Percentiles rank a stretch among this genome's conserved stretches.
Conservation (phyloP, 2,329 filamentous ascomycete species). For the Fusarium denticulatum region DNA sequence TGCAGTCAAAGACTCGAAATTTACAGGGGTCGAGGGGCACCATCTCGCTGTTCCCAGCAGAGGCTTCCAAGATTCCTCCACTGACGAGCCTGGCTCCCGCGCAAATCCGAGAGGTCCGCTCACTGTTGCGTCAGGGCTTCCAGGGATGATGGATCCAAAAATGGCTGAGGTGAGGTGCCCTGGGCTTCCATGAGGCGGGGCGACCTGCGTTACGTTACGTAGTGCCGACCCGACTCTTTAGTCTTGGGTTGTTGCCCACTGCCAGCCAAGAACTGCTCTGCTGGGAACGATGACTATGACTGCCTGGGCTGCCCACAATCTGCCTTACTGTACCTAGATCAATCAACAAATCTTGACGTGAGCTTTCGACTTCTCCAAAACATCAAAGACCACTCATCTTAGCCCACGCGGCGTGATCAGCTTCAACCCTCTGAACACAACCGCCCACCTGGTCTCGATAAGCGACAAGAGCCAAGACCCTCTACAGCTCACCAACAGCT, state of each 20-base stretch:
- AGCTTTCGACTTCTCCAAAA: constrained; percentile 22
- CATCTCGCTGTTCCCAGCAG: constrained; percentile 6
- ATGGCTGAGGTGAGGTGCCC: constrained; percentile 1
- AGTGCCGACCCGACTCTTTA: constrained; percentile 17
- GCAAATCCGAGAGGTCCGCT: constrained; percentile 25
- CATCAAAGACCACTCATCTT: constrained; percentile 19
- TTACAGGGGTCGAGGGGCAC: constrained; percentile 26
- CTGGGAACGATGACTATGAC: constrained; percentile 3
- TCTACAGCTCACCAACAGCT: neutral
- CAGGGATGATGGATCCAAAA: constrained; percentile 25
- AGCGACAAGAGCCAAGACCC: neutral
- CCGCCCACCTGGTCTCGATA: constrained; percentile 26
- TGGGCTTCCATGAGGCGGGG: constrained; percentile 23
- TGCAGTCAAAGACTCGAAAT: neutral
- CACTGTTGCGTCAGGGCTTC: constrained; percentile 33
- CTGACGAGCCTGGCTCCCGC: constrained; percentile 11
- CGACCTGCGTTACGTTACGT: constrained; percentile 34
- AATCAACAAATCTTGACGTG: constrained; percentile 3
- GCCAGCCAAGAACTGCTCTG: constrained; percentile 16
- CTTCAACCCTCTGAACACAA: neutral
- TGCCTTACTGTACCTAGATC: constrained; percentile 10
- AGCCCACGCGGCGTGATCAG: constrained; percentile 23
- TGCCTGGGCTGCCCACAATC: constrained; percentile 24
- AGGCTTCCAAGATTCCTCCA: constrained; percentile 12
- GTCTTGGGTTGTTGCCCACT: constrained; percentile 19